Evolutionary conservation across 306 rosid genomes (phyloP).

Genomic region (Adenanthera pavonina): DNA sequence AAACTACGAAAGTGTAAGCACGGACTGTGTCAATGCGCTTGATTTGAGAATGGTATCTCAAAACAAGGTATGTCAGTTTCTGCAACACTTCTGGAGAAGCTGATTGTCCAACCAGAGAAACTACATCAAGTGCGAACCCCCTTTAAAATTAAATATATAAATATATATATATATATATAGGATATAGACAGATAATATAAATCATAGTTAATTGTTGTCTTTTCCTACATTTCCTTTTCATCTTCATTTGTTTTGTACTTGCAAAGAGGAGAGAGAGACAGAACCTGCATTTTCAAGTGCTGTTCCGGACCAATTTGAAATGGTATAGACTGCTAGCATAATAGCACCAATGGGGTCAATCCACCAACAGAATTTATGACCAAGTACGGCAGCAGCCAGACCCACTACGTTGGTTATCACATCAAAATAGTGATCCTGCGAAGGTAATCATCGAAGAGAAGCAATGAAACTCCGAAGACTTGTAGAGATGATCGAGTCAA

Average conservation of each 20-base stretch:
- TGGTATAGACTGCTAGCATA: slow-evolving; percentile 60
- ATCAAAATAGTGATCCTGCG: slow-evolving; percentile 74
- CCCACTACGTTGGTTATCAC: slow-evolving; percentile 69
- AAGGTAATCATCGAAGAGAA: slow-evolving; percentile 26
- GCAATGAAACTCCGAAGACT: neutral
- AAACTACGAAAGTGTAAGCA: slow-evolving; percentile 72
- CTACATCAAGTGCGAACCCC: slow-evolving; percentile 32
- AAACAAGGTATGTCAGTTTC: slow-evolving; percentile 56
- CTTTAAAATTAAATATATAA: neutral
- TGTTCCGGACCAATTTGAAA: slow-evolving; percentile 64
- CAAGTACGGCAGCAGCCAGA: slow-evolving; percentile 69
- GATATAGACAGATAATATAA: neutral
- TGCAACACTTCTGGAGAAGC: slow-evolving; percentile 72
- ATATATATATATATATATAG: neutral
- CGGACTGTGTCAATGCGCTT: slow-evolving; percentile 72
- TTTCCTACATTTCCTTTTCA: neutral
- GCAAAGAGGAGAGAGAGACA: neutral
- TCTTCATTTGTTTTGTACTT: too few relatives aligned
- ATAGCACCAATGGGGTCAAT: slow-evolving; percentile 72
- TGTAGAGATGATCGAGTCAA: neutral
- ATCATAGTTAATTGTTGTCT: neutral
- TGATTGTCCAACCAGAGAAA: slow-evolving; percentile 65
- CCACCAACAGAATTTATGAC: slow-evolving; percentile 68
- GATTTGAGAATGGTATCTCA: slow-evolving; percentile 61
- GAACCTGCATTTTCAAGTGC: slow-evolving; percentile 71